phyloP scores from a whole-genome alignment of 257 asterid species.

The Phtheirospermum japonicum region DNA sequence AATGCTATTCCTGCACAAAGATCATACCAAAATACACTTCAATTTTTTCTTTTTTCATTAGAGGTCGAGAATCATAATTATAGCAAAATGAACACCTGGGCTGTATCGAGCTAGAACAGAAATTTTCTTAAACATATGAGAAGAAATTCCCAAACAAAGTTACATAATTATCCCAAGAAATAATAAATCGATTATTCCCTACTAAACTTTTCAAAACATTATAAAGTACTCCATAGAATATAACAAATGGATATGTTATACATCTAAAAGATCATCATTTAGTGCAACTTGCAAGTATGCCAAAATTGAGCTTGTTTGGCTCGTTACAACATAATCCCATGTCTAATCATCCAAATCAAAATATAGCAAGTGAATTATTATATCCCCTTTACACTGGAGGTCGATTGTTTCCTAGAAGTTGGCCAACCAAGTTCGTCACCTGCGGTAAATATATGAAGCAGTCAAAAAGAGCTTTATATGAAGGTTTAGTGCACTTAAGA shows the following conservation, averaged over 20 bases:
- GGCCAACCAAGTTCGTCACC: conserved; percentile 91
- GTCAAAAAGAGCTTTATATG: not conserved
- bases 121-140: no score
- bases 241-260: not conserved
- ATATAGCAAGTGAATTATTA: conserved; percentile 19
- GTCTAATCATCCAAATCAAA: conserved; percentile 21
- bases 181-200: no score
- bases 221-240: not conserved
- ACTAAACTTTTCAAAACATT: not conserved
- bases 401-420: conserved; percentile 69
- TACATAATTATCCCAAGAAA: no score
- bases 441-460: conserved; percentile 34
- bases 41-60: no score
- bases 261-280: not conserved
- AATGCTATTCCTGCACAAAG: no score
- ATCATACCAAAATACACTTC: no score
- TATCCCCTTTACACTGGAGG: conserved; percentile 57
- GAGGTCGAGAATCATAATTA: no score
- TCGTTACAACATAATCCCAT: conserved; percentile 22
- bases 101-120: no score
- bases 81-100: no score
- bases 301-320: conserved; percentile 21
- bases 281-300: conserved; percentile 8
- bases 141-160: no score
- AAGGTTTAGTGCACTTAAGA: not conserved